Base-by-base conservation (phyloP, 805 yeast species). In the Candida chilensis region DNA sequence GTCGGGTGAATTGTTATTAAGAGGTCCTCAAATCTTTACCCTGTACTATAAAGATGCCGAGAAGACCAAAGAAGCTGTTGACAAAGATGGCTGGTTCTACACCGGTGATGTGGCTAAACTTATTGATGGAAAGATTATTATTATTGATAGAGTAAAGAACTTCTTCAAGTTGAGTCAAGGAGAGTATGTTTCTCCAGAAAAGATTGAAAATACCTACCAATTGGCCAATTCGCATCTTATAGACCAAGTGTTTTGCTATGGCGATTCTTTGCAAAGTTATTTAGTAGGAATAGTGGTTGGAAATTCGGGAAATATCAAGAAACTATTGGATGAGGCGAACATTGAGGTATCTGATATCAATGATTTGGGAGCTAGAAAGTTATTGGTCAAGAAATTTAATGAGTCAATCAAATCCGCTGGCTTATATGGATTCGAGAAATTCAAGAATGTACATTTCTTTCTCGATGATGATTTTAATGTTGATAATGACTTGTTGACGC, bases 21-120 rank as follows among this genome's bases (percentile, higher is more conserved):
- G 61, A 35, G 57, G 62, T 5, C 46, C 49, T 13, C 55, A 48
- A 31, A 47, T 48, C 16, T 55, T 57, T 32, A 28, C 30, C 16
- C 52, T 49, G 16, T 59, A 58, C 31, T 59, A 39, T 40, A 44
- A 56, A 32, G 52, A 55, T 34, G 42, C 46, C 10, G 54, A 51
- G 31, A 61, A 54, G 36, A 56, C 65, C 3, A 39, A 31, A n/a
- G 52, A 54, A 29, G 42, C 49, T 16, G 27, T 53, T 25, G 54
- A 52, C 30, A 30, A 37, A 8, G 58, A 56, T 11, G 61, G 60
- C 11, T 58, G 63, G 62, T 48, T 55, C 30, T 37, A 42, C 20
- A 54, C 61, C 24, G 65, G 65, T 16, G 65, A 58, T 38, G 52
- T 57, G 38, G 63, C 60, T 5, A 37, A 41, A 15, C 33, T 57